Conservation (phyloP, 768 basidiomycete species). For the Tubosaeta brunneosetosa region DNA sequence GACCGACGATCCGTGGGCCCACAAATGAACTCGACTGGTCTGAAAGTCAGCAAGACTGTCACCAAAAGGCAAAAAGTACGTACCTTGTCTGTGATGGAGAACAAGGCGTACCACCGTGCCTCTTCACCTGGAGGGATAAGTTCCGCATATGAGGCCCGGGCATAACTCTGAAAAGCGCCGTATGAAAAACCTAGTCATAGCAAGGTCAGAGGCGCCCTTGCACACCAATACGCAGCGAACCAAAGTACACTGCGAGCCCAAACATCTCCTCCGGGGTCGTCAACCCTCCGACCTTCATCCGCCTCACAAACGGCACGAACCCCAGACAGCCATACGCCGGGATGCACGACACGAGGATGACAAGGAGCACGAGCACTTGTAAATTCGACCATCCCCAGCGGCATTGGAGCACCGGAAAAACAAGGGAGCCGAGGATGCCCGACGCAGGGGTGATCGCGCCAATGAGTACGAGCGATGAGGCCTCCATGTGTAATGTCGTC, state of each 20-base stretch:
- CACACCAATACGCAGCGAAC: constrained; percentile 30
- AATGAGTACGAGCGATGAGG: constrained; percentile 47
- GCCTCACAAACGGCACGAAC: constrained; percentile 54
- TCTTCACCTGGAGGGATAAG: constrained; percentile 85
- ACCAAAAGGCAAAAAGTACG: too few relatives aligned
- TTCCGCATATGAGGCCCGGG: constrained; percentile 81
- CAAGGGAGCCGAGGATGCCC: constrained; percentile 79
- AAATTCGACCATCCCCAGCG: constrained; percentile 62
- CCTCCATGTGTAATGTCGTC: too few relatives aligned
- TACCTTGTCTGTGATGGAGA: too few relatives aligned
- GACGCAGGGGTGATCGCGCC: constrained; percentile 56
- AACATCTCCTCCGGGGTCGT: constrained; percentile 84
- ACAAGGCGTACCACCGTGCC: too few relatives aligned
- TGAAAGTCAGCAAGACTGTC: constrained; percentile 7
- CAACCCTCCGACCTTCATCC: constrained; percentile 60
- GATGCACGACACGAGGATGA: constrained; percentile 60
- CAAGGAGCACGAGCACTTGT: constrained; percentile 62
- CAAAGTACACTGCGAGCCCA: constrained; percentile 76
- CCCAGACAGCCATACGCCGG: constrained; percentile 83
- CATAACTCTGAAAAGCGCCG: constrained; percentile 90
- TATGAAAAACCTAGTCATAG: constrained; percentile 56
- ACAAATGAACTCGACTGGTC: constrained; percentile 83
- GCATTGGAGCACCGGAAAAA: constrained; percentile 73
- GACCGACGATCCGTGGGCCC: constrained; percentile 82
- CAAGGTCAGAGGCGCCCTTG: neutral